These are phyloP conservation scores for Wickerhamiella cacticola DNA, from an alignment of 805 yeast genomes.

Conservation along the genomic window DNA sequence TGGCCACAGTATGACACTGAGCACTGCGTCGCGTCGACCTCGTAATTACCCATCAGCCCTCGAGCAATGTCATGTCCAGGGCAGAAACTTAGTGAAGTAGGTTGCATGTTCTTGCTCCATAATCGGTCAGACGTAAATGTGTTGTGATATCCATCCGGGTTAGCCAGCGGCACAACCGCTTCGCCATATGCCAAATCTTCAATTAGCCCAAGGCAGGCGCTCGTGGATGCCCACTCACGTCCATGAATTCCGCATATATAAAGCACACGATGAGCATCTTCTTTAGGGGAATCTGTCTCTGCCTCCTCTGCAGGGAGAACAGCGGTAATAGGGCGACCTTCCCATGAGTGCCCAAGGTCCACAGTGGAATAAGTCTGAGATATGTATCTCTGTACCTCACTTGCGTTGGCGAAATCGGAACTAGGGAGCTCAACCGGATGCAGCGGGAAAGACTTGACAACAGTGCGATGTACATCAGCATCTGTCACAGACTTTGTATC, in stretches of 20 bases:
- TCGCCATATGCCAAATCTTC: conserved; percentile 35
- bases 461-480: conserved; percentile 24
- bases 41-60: conserved; percentile 60
- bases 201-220: conserved; percentile 39
- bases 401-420: not conserved
- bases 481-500: conserved; percentile 16
- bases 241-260: conserved; percentile 82
- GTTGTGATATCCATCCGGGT: conserved; percentile 84
- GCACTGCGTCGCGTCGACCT: conserved; percentile 51
- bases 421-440: conserved; percentile 7
- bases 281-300: conserved; percentile 14
- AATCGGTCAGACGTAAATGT: conserved; percentile 70
- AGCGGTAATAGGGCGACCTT: conserved; percentile 59
- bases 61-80: conserved; percentile 77
- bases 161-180: conserved; percentile 67
- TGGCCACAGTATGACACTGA: conserved; percentile 77
- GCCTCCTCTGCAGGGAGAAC: conserved; percentile 42
- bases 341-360: conserved; percentile 67
- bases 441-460: conserved; percentile 22
- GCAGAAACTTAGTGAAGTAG: conserved; percentile 53
- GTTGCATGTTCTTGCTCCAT: conserved; percentile 84
- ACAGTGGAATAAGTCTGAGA: not conserved
- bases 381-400: conserved; percentile 6
- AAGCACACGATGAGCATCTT: conserved; percentile 29
- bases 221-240: conserved; percentile 76